Conservation (phyloP, 2,329 filamentous ascomycete genomes). For the Decorospora gaudefroyi region DNA sequence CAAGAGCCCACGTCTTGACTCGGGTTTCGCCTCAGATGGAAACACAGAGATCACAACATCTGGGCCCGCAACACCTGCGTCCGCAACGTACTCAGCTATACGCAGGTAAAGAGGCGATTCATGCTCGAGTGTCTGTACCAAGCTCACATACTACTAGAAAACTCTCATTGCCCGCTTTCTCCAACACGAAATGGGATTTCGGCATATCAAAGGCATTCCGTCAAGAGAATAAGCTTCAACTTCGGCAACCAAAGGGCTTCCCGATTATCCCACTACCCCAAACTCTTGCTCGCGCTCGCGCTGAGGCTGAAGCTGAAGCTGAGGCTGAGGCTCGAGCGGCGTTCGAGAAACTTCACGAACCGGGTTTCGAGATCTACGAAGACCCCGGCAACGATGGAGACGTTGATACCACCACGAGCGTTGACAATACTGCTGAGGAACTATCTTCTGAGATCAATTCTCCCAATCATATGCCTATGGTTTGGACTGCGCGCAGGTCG, state of each 20-base stretch:
- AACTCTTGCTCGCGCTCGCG: conserved; percentile 5
- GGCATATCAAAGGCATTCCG: conserved; percentile 3
- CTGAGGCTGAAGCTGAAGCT: conserved; percentile 4
- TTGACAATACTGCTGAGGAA: not conserved
- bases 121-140: not conserved
- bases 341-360: no score
- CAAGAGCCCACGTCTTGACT: conserved; percentile 8
- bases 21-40: conserved; percentile 7
- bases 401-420: no score
- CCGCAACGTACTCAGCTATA: not conserved
- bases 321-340: not conserved
- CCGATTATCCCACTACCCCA: conserved; percentile 7
- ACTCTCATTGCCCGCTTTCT: not conserved
- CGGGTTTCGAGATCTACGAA: conserved; percentile 6
- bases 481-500: no score
- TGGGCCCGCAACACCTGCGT: not conserved
- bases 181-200: conserved; percentile 1
- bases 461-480: no score
- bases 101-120: conserved; percentile 1
- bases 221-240: conserved; percentile 1
- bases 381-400: not conserved
- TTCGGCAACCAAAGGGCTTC: conserved; percentile 11
- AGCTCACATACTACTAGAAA: conserved; percentile 4
- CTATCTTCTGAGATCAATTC: not conserved
- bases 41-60: not conserved